Conservation (phyloP, 495 filamentous ascomycete species). For the Hypomontagnella monticulosa region DNA sequence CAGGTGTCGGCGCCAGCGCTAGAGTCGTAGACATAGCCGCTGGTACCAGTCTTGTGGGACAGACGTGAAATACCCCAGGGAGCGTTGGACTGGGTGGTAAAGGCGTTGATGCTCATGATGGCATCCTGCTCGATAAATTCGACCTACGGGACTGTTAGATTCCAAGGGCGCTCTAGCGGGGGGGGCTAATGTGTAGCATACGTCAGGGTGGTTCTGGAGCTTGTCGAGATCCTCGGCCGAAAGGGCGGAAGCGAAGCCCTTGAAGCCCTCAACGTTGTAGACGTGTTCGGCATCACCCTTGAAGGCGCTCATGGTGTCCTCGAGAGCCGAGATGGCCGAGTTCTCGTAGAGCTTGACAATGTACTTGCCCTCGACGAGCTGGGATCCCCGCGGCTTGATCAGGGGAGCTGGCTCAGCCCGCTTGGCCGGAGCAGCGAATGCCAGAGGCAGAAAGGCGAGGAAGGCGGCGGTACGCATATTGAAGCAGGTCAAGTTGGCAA, state of each 20-base stretch:
- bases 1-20: constrained; percentile 65
- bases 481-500: constrained; percentile 24
- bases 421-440: constrained; percentile 47
- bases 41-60: constrained; percentile 61
- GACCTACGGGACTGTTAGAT: constrained; percentile 48
- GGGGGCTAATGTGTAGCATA: constrained; percentile 23
- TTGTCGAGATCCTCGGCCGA: constrained; percentile 50
- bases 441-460: constrained; percentile 45
- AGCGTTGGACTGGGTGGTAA: constrained; percentile 60
- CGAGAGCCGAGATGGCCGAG: constrained; percentile 43
- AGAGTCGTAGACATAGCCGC: constrained; percentile 68
- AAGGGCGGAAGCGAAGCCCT: constrained; percentile 55
- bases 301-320: constrained; percentile 44
- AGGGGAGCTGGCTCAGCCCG: constrained; percentile 47
- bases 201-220: constrained; percentile 54
- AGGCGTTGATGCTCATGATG: constrained; percentile 57
- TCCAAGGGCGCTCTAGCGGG: constrained; percentile 15
- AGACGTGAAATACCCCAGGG: constrained; percentile 71
- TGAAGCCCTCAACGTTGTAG: constrained; percentile 54
- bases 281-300: constrained; percentile 51
- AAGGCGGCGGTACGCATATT: constrained; percentile 44
- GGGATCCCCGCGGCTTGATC: constrained; percentile 47
- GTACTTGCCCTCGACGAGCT: constrained; percentile 61
- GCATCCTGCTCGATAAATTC: constrained; percentile 64
- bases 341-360: constrained; percentile 66